These are phyloP conservation scores for Tillandsia leiboldiana DNA, from an alignment of 176 grass and related monocot species.

Conservation along the genomic window DNA sequence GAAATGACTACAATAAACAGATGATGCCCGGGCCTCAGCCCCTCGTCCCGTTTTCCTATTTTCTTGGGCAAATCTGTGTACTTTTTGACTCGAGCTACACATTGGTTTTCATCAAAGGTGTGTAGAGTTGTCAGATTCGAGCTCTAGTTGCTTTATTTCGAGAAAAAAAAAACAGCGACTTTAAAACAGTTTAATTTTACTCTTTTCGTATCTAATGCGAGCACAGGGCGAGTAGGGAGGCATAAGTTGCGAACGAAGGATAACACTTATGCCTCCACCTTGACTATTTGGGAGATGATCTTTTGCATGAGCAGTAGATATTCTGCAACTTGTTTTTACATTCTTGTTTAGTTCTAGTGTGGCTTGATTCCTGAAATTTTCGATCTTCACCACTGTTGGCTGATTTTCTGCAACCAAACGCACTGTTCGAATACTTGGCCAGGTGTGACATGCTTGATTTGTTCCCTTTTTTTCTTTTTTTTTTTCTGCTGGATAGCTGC, in stretches of 20 bases:
- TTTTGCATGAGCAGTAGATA: not conserved
- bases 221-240: not conserved
- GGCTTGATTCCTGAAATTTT: too few relatives aligned
- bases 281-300: not conserved
- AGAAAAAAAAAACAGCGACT: not conserved
- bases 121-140: not conserved
- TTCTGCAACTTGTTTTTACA: not conserved
- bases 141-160: not conserved
- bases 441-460: too few relatives aligned
- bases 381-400: too few relatives aligned
- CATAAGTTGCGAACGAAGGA: not conserved
- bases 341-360: not conserved
- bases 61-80: not conserved
- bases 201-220: not conserved
- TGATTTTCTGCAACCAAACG: too few relatives aligned
- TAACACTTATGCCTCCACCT: not conserved
- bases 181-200: not conserved
- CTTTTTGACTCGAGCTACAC: not conserved
- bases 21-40: not conserved
- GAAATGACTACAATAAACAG: constrained; percentile 6
- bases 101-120: not conserved
- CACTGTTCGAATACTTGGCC: too few relatives aligned
- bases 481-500: too few relatives aligned
- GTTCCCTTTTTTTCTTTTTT: too few relatives aligned
- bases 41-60: not conserved